phyloP scores from a whole-genome alignment of 2,329 filamentous ascomycete species.

The Oidium heveae region DNA sequence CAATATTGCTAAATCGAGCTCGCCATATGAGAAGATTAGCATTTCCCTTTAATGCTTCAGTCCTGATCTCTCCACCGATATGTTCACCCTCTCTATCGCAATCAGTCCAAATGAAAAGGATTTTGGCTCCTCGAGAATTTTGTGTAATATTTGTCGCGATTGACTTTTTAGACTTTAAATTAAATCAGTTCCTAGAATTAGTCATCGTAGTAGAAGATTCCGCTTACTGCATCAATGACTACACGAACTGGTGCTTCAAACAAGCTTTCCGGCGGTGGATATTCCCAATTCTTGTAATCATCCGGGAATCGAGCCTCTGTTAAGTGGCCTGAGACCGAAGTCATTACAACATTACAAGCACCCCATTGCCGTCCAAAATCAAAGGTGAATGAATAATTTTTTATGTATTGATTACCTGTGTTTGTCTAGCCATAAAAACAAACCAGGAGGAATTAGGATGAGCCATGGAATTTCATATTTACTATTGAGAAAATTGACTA shows the following conservation, averaged over 20 bases:
- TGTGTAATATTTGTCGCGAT: constrained; percentile 68
- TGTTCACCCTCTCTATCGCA: constrained; percentile 95
- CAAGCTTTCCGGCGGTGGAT: constrained; percentile 51
- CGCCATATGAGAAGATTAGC: constrained; percentile 51
- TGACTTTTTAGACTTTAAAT: constrained; percentile 44
- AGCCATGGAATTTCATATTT: neutral
- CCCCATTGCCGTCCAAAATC: constrained; percentile 66
- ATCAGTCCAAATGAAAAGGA: constrained; percentile 93
- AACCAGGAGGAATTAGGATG: neutral
- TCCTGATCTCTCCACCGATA: constrained; percentile 75
- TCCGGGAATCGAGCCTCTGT: constrained; percentile 52
- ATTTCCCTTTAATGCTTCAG: constrained; percentile 55
- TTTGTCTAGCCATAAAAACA: constrained; percentile 5
- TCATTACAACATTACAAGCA: constrained; percentile 70
- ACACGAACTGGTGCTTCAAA: constrained; percentile 60
- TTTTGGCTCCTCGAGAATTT: constrained; percentile 46
- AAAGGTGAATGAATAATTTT: constrained; percentile 85
- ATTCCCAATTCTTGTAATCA: constrained; percentile 54
- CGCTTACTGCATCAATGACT: constrained; percentile 34
- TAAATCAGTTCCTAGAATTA: neutral
- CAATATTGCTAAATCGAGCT: constrained; percentile 87
- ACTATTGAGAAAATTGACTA: neutral
- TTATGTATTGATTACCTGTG: constrained; percentile 38
- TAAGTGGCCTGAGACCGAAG: constrained; percentile 72
- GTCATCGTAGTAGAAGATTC: neutral